Evolutionary conservation across 225 moss, liverwort and hornwort genomes (phyloP).

Genomic region (Sphagnum tenellum): DNA sequence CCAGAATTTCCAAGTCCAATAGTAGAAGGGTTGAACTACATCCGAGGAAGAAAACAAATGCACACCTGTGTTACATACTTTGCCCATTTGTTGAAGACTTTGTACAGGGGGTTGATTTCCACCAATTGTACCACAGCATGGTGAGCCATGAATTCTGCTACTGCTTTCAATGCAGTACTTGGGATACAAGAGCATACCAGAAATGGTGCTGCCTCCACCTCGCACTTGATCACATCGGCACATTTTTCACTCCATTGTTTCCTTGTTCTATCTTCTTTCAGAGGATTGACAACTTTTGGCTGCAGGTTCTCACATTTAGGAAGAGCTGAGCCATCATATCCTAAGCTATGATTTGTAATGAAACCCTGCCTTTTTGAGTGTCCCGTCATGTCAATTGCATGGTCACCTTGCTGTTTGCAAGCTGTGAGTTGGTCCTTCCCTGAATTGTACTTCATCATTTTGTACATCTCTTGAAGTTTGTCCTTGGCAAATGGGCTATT

Average conservation of each 20-base stretch:
- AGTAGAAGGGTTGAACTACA: no score
- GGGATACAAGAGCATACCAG: slow-evolving; percentile 30
- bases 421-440: slow-evolving; percentile 5
- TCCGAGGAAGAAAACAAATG: background rate
- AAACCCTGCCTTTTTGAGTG: background rate
- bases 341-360: background rate
- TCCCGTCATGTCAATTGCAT: no score
- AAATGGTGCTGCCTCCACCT: slow-evolving; percentile 10
- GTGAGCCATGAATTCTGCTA: slow-evolving; percentile 31
- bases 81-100: slow-evolving; percentile 62
- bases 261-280: no score
- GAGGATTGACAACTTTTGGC: background rate
- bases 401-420: no score
- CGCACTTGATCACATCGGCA: slow-evolving; percentile 11
- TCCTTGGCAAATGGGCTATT: background rate
- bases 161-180: slow-evolving; percentile 5
- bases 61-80: slow-evolving; percentile 49
- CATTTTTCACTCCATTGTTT: no score
- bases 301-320: background rate
- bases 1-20: no score
- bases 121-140: slow-evolving; percentile 53
- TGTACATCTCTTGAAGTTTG: background rate
- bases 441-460: slow-evolving; percentile 12
- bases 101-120: slow-evolving; percentile 42
- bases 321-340: background rate